These are phyloP conservation scores for Jatropha curcas DNA, from an alignment of 345 rosid genomes.

Conservation along the genomic window DNA sequence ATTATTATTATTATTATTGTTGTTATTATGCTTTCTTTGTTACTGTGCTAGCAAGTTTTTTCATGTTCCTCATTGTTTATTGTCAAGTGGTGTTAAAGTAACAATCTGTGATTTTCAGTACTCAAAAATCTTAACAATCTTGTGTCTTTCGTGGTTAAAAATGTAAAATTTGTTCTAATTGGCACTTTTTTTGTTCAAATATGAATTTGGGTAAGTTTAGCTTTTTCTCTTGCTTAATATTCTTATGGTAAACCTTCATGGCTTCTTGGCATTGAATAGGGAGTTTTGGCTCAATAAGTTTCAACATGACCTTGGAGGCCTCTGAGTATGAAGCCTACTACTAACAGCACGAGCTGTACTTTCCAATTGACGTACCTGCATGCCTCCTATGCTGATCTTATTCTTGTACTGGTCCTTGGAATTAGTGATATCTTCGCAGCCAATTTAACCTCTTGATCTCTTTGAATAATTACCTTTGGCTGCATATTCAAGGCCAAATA, in stretches of 20 bases:
- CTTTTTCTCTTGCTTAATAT: no score
- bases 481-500: not conserved
- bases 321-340: not conserved
- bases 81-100: not conserved
- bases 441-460: not conserved
- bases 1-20: not conserved
- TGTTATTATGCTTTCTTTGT: slow-evolving; percentile 6
- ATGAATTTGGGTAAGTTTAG: not conserved
- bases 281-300: not conserved
- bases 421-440: not conserved
- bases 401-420: not conserved
- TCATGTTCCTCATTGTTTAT: not conserved
- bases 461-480: not conserved
- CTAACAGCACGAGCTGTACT: not conserved
- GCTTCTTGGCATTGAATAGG: not conserved
- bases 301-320: not conserved
- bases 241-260: no score
- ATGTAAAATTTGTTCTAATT: not conserved
- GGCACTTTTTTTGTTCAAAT: not conserved
- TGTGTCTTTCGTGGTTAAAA: not conserved
- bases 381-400: not conserved
- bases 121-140: no score
- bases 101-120: no score
- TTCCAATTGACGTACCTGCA: not conserved
- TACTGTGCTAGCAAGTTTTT: not conserved